These are phyloP conservation scores for Rhodotorula paludigena DNA, from an alignment of 768 basidiomycete genomes.

Conservation along the genomic window DNA sequence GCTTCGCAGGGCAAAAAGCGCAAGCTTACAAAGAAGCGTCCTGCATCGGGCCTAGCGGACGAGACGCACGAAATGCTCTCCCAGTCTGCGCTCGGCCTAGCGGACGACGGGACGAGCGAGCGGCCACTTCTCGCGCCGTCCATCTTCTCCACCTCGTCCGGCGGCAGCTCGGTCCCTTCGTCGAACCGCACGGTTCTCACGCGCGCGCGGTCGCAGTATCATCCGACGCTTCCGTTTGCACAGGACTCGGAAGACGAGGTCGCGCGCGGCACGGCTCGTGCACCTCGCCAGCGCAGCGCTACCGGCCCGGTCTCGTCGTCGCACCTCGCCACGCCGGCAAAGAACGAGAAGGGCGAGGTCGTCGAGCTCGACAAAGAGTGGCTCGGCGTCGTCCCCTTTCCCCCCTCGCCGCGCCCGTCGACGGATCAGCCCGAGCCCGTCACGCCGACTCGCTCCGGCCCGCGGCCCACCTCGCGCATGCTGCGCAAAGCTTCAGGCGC, in stretches of 20 bases:
- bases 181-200: background rate
- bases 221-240: constrained; percentile 17
- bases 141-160: background rate
- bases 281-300: constrained; percentile 4
- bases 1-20: background rate
- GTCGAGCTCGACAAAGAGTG: constrained; percentile 24
- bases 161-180: background rate
- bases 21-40: constrained; percentile 10
- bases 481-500: constrained; percentile 12
- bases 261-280: background rate
- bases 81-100: background rate
- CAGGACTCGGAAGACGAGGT: constrained; percentile 22
- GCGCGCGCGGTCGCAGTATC: background rate
- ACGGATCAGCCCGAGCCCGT: background rate
- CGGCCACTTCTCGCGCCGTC: background rate
- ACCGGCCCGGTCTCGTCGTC: constrained; percentile 6
- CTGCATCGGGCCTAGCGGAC: background rate
- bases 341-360: constrained; percentile 10
- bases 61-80: background rate
- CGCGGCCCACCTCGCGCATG: background rate
- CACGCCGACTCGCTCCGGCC: background rate
- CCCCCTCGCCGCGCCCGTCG: background rate
- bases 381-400: constrained; percentile 35
- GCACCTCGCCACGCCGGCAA: background rate
- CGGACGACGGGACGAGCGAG: background rate